Evolutionary conservation across 495 filamentous ascomycete species (phyloP).

Genomic region (Penicillium argentinense): DNA sequence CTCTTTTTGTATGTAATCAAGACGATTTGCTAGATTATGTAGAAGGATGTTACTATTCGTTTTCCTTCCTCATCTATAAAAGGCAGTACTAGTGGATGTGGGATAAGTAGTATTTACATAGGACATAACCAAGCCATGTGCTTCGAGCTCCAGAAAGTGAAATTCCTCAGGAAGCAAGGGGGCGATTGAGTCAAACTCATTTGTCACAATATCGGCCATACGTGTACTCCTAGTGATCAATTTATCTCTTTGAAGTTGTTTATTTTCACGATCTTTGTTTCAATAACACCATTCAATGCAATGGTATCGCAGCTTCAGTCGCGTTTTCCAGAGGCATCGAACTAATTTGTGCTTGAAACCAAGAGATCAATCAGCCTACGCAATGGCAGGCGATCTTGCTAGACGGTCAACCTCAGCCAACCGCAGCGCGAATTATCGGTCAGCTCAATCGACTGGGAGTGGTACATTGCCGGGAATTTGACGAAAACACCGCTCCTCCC

Average conservation of each 20-base stretch:
- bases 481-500: neutral
- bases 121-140: neutral
- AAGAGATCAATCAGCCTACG: neutral
- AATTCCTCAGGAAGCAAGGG: neutral
- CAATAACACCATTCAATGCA: neutral
- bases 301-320: neutral
- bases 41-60: too few species aligned
- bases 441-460: neutral
- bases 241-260: neutral
- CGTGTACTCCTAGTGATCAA: neutral
- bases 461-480: neutral
- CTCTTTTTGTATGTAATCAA: neutral
- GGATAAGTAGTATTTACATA: neutral
- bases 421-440: neutral
- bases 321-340: neutral
- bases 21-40: neutral
- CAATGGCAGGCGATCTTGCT: neutral
- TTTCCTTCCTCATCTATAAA: neutral
- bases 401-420: neutral
- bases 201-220: neutral
- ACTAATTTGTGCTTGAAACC: neutral
- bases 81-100: neutral
- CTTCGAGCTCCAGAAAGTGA: neutral
- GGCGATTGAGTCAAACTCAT: neutral
- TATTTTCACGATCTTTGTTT: neutral